Percentiles rank a stretch among this genome's conserved stretches.
Evolutionary conservation across 176 grass and related monocot species (phyloP).

Genomic region (Aechmea fasciata): DNA sequence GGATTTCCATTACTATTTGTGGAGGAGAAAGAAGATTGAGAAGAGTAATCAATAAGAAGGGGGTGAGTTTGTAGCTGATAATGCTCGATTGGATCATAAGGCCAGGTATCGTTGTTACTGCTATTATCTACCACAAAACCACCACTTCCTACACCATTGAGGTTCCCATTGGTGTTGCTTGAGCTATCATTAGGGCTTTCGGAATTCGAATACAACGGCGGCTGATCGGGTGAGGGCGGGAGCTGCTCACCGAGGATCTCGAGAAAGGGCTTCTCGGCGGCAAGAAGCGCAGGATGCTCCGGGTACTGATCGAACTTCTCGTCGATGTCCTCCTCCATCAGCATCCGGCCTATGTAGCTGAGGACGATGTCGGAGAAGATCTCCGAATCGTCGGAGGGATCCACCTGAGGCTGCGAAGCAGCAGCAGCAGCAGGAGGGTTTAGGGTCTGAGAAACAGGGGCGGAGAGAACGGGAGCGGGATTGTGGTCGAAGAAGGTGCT

Average conservation of each 20-base stretch:
- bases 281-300: slow-evolving; percentile 52
- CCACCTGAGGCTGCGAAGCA: not conserved
- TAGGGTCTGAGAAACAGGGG: slow-evolving; percentile 12
- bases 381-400: slow-evolving; percentile 54
- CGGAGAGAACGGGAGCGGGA: not conserved
- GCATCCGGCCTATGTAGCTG: slow-evolving; percentile 69
- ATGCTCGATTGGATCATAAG: slow-evolving; percentile 19
- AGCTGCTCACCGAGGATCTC: slow-evolving; percentile 51
- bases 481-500: not conserved
- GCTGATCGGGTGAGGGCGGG: slow-evolving; percentile 18
- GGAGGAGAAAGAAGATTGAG: slow-evolving; percentile 23
- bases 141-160: slow-evolving; percentile 8
- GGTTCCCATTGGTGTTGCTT: slow-evolving; percentile 13
- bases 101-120: not conserved
- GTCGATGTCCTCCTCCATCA: slow-evolving; percentile 95
- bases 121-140: slow-evolving; percentile 3
- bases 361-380: slow-evolving; percentile 79
- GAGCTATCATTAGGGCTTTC: slow-evolving; percentile 48
- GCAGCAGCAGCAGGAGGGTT: not conserved
- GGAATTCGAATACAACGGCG: slow-evolving; percentile 22
- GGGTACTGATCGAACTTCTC: slow-evolving; percentile 84
- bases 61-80: slow-evolving; percentile 14
- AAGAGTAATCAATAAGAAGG: slow-evolving; percentile 7
- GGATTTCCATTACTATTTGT: slow-evolving; percentile 11
- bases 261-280: slow-evolving; percentile 63